Base-by-base conservation (phyloP, 192 early-diverging fungal genomes). In the Entomortierella parvispora region DNA sequence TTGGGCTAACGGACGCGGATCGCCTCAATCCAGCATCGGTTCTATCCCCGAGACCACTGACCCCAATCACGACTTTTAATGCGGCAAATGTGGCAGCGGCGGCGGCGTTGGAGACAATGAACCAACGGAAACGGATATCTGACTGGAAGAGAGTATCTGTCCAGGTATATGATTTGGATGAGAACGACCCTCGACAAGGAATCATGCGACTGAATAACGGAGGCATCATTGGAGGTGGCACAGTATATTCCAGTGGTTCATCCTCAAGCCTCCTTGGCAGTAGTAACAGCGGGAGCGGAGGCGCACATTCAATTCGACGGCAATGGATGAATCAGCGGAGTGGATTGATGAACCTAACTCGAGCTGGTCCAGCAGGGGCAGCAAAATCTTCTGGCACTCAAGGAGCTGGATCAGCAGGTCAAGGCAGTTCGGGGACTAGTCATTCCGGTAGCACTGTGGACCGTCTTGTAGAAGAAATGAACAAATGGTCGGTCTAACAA, bases 401-500 rank as follows among this genome's bases (percentile, higher is more conserved):
- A 44, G 48, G 66, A 59, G n/a, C 47, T 17, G 25, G 33, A 10
- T 34, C 58, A 33, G 26, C 51, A 29, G 53, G 42, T 2, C n/a
- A 37, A 23, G 62, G 34, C 31, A 43, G 47, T n/a, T 20, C 31
- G 20, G 45, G 45, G 18, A 22, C 28, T 32, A 58, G 37, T 12
- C 37, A 40, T 12, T 40, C 37, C 37, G 37, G 37, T 40, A n/a
- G 44, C 15, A 65, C 54, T 11, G 60, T 77, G 5, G 74, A 77
- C 58, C 74, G 74, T 2, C 43, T 77, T 37, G 65, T 77, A 5
- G 74, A 77, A 34, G 74, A 77, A 47, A 77, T 77, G 74, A 77
- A 63, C 66, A 77, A 77, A n/a, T 77, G 74, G 74, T 62, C 74
- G 10, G 74, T 77, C 31, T 77, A 59, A 40, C 10, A 18, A 29